phyloP scores from a whole-genome alignment of 2,329 filamentous ascomycete species.

The Ascochyta pisi region DNA sequence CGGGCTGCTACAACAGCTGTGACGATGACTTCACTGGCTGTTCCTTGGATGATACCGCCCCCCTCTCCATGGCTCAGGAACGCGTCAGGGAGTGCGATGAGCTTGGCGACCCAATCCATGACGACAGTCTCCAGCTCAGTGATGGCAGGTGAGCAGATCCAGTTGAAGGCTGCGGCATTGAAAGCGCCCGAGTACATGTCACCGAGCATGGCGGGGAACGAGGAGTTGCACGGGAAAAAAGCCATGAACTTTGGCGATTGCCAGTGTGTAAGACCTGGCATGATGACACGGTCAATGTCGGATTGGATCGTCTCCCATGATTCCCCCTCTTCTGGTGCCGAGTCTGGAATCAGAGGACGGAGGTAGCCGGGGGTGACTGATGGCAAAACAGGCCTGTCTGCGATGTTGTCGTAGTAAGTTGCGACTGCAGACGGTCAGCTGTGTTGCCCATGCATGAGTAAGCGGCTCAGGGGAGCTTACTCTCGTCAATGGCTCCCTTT shows the following conservation, averaged over 20 bases:
- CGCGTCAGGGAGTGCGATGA: conserved; percentile 74
- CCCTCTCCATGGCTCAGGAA: conserved; percentile 78
- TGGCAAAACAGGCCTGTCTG: conserved; percentile 74
- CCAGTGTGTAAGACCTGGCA: conserved; percentile 95
- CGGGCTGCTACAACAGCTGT: conserved; percentile 87
- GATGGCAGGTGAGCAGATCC: conserved; percentile 90
- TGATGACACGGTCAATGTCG: conserved; percentile 84
- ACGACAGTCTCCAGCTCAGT: conserved; percentile 94
- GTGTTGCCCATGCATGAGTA: neutral
- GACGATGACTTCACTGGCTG: conserved; percentile 84
- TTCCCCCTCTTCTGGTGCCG: conserved; percentile 71
- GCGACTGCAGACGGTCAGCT: conserved; percentile 64
- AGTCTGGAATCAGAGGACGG: conserved; percentile 74
- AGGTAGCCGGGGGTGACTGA: conserved; percentile 86
- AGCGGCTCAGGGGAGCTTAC: conserved; percentile 53
- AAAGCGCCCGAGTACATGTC: conserved; percentile 92
- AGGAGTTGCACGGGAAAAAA: conserved; percentile 85
- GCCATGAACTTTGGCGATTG: conserved; percentile 92
- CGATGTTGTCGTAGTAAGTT: conserved; percentile 80
- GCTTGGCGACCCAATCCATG: conserved; percentile 86
- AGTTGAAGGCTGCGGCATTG: conserved; percentile 93
- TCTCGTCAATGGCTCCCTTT: conserved; percentile 80
- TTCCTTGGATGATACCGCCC: conserved; percentile 94
- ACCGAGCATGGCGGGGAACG: conserved; percentile 84
- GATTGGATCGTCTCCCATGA: conserved; percentile 79